A percentile compares a stretch with the other conserved stretches of the same genome.
phyloP scores from a whole-genome alignment of 2,329 filamentous ascomycete genomes.

The Dactylellina cionopaga region DNA sequence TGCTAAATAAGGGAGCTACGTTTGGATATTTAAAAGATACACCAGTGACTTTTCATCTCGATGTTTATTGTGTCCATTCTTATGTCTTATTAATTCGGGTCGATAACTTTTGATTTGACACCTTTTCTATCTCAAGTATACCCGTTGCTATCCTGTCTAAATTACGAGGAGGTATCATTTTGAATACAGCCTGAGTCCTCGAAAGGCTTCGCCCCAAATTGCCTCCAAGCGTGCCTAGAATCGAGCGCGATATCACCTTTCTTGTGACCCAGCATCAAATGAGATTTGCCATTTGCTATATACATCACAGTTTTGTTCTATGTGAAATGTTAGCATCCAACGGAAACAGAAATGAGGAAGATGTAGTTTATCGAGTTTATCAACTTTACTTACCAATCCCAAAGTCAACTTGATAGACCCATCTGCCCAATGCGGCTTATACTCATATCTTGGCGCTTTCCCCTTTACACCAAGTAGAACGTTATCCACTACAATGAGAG shows the following conservation, averaged over 20 bases:
- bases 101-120: too few relatives aligned
- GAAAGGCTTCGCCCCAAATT: slow-evolving; percentile 64
- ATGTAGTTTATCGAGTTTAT: slow-evolving; percentile 54
- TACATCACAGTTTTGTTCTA: slow-evolving; percentile 64
- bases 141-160: too few relatives aligned
- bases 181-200: slow-evolving; percentile 58
- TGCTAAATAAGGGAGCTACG: too few relatives aligned
- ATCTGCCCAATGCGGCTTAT: slow-evolving; percentile 64
- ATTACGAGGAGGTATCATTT: background rate
- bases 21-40: too few relatives aligned
- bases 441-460: slow-evolving; percentile 61
- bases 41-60: too few relatives aligned
- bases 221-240: slow-evolving; percentile 62
- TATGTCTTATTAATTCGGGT: too few relatives aligned
- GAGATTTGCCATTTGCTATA: slow-evolving; percentile 62
- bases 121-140: too few relatives aligned
- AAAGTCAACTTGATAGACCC: slow-evolving; percentile 67
- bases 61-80: too few relatives aligned
- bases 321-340: too few relatives aligned
- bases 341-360: too few relatives aligned
- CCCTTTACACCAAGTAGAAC: slow-evolving; percentile 65
- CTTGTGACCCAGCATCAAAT: slow-evolving; percentile 61
- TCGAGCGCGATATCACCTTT: slow-evolving; percentile 64
- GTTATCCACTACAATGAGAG: slow-evolving; percentile 67
- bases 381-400: slow-evolving; percentile 63